phyloP scores from a whole-genome alignment of 768 basidiomycete species.

The Zangia roseola region DNA sequence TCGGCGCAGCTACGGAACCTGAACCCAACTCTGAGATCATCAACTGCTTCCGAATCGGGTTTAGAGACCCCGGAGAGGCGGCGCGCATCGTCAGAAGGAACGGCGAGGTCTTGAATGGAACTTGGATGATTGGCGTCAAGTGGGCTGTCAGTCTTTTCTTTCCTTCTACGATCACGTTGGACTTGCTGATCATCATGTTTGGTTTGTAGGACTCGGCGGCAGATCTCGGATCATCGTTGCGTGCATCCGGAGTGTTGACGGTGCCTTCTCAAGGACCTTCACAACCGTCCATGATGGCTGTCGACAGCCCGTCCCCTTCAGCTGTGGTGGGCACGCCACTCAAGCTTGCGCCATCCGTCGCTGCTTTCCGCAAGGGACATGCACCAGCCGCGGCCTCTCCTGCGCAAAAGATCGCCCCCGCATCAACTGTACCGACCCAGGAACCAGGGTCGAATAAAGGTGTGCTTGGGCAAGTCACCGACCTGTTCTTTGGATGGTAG shows the following conservation, averaged over 20 bases:
- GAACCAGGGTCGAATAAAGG: slow-evolving; percentile 49
- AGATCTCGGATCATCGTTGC: slow-evolving; percentile 44
- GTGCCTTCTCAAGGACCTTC: slow-evolving; percentile 11
- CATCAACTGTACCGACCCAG: slow-evolving; percentile 11
- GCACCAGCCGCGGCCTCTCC: slow-evolving; percentile 16
- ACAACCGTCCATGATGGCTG: slow-evolving; percentile 44
- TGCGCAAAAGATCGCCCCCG: slow-evolving; percentile 23
- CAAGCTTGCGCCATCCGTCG: slow-evolving; percentile 65
- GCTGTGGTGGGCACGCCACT: slow-evolving; percentile 68
- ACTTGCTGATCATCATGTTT: no score
- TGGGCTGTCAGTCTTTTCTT: slow-evolving; percentile 63
- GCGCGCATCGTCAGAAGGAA: slow-evolving; percentile 78
- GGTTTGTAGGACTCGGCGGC: slow-evolving; percentile 53
- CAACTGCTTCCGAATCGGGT: slow-evolving; percentile 85
- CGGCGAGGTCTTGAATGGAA: slow-evolving; percentile 72
- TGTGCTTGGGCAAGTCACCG: slow-evolving; percentile 71
- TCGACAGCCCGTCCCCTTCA: slow-evolving; percentile 41
- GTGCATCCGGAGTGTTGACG: slow-evolving; percentile 6
- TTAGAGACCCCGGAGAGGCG: slow-evolving; percentile 67
- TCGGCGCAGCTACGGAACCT: slow-evolving; percentile 69
- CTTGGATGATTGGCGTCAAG: slow-evolving; percentile 84
- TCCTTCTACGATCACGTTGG: no score
- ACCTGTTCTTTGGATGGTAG: slow-evolving; percentile 84
- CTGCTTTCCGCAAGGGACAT: slow-evolving; percentile 64
- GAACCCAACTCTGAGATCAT: slow-evolving; percentile 65